phyloP scores from a whole-genome alignment of 257 asterid genomes.

The Solanum pinnatisectum region DNA sequence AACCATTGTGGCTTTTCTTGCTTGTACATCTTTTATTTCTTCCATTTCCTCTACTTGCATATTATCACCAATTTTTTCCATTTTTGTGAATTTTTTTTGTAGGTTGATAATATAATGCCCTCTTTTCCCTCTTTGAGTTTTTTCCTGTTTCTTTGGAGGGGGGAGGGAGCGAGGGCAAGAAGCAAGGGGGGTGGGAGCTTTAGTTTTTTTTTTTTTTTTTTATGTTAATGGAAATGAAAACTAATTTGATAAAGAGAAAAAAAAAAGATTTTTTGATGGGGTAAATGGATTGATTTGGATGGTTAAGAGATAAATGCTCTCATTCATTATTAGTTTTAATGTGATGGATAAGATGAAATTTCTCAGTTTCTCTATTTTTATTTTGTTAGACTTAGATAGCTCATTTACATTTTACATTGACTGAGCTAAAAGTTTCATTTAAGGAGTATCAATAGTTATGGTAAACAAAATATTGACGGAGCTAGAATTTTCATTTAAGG shows the following conservation, averaged over 20 bases:
- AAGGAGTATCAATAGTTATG: too few species aligned
- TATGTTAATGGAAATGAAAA: neutral
- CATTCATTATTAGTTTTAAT: neutral
- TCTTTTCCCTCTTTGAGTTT: neutral
- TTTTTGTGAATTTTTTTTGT: neutral
- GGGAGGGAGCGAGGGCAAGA: neutral
- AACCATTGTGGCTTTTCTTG: neutral
- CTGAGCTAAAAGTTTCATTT: too few species aligned
- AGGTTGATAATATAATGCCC: neutral
- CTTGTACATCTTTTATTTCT: neutral
- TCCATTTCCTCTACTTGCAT: neutral
- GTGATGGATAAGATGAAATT: neutral
- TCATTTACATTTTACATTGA: too few species aligned
- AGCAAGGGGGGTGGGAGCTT: neutral
- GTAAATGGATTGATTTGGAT: neutral
- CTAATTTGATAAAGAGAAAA: neutral
- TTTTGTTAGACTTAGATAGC: neutral
- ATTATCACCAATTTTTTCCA: neutral
- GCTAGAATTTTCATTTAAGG: too few species aligned
- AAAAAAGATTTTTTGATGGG: neutral
- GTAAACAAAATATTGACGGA: too few species aligned
- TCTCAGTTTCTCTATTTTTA: neutral
- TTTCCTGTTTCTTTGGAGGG: neutral
- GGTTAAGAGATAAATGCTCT: neutral
- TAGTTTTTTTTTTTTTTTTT: neutral